Evolutionary conservation across 2,329 filamentous ascomycete species (phyloP).

Genomic region (Phyllosticta citribraziliensis): DNA sequence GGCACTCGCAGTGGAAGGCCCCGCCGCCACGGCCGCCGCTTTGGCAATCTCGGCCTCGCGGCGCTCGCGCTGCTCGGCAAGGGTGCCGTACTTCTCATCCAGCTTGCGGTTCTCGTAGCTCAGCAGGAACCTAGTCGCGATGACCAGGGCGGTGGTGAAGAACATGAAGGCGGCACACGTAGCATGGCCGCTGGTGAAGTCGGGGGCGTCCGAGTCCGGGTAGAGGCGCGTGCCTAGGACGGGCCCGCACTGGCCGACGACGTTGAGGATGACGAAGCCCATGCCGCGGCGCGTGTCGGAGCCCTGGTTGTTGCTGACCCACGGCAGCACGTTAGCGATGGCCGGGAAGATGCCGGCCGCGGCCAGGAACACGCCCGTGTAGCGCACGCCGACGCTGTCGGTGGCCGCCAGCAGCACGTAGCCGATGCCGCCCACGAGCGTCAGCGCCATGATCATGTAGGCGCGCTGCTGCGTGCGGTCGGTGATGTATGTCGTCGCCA

Average conservation of each 20-base stretch:
- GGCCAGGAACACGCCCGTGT: slow-evolving; percentile 45
- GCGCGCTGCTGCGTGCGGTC: slow-evolving; percentile 57
- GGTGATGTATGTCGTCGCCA: slow-evolving; percentile 53
- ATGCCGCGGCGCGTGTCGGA: slow-evolving; percentile 57
- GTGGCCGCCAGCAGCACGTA: slow-evolving; percentile 54
- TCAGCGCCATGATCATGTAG: slow-evolving; percentile 47
- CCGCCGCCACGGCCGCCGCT: background rate
- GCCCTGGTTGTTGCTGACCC: slow-evolving; percentile 61
- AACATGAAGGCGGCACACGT: slow-evolving; percentile 31
- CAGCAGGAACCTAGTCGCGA: slow-evolving; percentile 22
- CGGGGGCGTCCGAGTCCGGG: slow-evolving; percentile 22
- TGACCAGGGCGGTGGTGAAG: slow-evolving; percentile 23
- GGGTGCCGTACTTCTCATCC: slow-evolving; percentile 22
- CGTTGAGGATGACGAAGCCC: slow-evolving; percentile 56
- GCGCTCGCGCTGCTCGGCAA: slow-evolving; percentile 17
- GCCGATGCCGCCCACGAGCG: slow-evolving; percentile 48
- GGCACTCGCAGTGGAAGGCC: slow-evolving; percentile 14
- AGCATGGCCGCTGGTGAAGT: slow-evolving; percentile 25
- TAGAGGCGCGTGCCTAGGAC: slow-evolving; percentile 27
- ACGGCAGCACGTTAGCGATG: slow-evolving; percentile 61
- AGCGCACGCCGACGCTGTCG: slow-evolving; percentile 41
- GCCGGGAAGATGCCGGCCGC: slow-evolving; percentile 56
- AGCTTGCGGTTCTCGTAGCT: slow-evolving; percentile 29
- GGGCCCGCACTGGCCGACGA: slow-evolving; percentile 47
- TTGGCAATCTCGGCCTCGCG: background rate